Percentiles rank a stretch among this genome's conserved stretches.
Conservation (phyloP, 2,329 filamentous ascomycete species). For the Tolypocladium tundrense region DNA sequence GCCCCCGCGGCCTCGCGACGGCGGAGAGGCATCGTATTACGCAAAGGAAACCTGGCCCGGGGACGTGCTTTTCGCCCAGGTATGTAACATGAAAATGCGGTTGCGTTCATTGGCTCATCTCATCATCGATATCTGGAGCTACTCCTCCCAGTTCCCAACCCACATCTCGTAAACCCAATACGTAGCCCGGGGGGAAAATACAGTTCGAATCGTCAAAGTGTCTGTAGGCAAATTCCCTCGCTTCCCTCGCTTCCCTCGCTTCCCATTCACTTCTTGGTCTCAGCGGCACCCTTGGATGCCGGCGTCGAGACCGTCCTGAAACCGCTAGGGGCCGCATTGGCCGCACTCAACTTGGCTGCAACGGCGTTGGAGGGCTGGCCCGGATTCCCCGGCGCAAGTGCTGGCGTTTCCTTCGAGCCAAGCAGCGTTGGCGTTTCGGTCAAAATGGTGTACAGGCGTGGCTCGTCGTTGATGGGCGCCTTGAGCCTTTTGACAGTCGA, state of each 20-base stretch:
- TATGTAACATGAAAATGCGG: neutral
- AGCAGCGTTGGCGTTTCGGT: neutral
- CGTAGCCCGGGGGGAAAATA: neutral
- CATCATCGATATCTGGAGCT: neutral
- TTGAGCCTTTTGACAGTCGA: neutral
- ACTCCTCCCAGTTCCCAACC: neutral
- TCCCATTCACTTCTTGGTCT: neutral
- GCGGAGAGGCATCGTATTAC: neutral
- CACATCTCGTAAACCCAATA: neutral
- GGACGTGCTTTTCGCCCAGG: neutral
- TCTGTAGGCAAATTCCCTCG: neutral
- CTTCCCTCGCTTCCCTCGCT: neutral
- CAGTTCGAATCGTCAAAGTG: neutral
- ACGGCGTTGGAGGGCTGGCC: neutral
- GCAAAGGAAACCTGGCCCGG: neutral
- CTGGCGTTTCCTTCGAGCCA: neutral
- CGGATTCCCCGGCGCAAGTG: neutral
- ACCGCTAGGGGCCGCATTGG: conserved; percentile 3
- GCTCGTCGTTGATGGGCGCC: neutral
- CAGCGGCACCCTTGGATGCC: conserved; percentile 9
- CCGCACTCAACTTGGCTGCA: neutral
- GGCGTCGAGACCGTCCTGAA: conserved; percentile 14
- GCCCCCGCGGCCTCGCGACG: neutral
- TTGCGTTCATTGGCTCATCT: neutral
- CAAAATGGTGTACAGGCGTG: neutral